Conservation (phyloP, 1,284 basidiomycete species). For the Rhizopogon parksii region DNA sequence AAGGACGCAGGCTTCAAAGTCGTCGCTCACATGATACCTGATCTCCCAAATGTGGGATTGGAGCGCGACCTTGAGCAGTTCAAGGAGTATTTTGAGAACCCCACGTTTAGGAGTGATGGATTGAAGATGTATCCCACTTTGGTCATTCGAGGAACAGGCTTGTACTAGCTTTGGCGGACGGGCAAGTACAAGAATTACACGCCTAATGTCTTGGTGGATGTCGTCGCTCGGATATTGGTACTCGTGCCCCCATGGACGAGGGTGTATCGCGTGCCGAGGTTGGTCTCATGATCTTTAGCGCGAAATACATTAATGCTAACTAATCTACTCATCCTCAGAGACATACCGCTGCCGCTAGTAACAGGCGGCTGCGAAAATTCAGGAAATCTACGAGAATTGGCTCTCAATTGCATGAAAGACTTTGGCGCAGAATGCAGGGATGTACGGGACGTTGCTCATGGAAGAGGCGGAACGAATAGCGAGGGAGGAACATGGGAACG, state of each 20-base stretch:
- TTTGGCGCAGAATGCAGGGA: slow-evolving; percentile 98
- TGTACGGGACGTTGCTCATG: slow-evolving; percentile 96
- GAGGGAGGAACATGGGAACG: slow-evolving; percentile 93
- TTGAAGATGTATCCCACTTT: slow-evolving; percentile 98
- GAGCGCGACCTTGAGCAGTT: slow-evolving; percentile 98
- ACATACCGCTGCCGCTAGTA: slow-evolving; percentile 93
- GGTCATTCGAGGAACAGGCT: slow-evolving; percentile 95
- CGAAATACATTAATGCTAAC: slow-evolving; percentile 2
- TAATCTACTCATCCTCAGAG: slow-evolving; percentile 41
- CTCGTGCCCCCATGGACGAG: slow-evolving; percentile 98
- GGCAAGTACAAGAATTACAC: slow-evolving; percentile 99
- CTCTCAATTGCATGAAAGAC: slow-evolving; percentile 97
- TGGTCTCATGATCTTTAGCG: slow-evolving; percentile 4
- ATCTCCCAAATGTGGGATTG: slow-evolving; percentile 94
- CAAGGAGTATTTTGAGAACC: slow-evolving; percentile 98
- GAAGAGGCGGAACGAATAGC: slow-evolving; percentile 99
- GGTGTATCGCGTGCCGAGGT: slow-evolving; percentile 96
- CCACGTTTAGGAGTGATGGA: slow-evolving; percentile 94
- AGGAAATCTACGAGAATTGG: slow-evolving; percentile 94
- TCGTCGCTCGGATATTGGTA: slow-evolving; percentile 93
- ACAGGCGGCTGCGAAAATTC: slow-evolving; percentile 97
- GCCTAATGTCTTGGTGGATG: slow-evolving; percentile 95
- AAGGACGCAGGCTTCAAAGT: slow-evolving; percentile 99
- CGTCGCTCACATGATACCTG: slow-evolving; percentile 98
- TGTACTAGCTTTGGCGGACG: slow-evolving; percentile 96